Evolutionary conservation across 1,284 basidiomycete genomes (phyloP).

Genomic region (Heterobasidion parviporum): DNA sequence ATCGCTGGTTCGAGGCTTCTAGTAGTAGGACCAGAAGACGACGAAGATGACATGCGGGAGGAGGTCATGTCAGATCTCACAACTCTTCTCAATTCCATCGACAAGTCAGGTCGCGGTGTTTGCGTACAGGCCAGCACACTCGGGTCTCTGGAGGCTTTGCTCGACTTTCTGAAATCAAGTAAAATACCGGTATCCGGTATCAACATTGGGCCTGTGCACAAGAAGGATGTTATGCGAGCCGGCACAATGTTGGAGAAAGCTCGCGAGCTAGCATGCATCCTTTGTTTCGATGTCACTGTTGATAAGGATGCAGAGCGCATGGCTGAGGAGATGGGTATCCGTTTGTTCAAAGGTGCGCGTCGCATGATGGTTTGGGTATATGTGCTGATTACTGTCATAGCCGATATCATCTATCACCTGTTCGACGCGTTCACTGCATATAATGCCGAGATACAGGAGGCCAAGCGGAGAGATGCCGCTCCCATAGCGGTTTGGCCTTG

Average conservation of each 20-base stretch:
- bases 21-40: conserved; percentile 89
- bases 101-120: conserved; percentile 93
- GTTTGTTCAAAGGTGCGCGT: conserved; percentile 79
- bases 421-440: conserved; percentile 99
- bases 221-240: conserved; percentile 90
- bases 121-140: conserved; percentile 98
- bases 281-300: conserved; percentile 94
- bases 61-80: conserved; percentile 97
- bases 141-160: conserved; percentile 92
- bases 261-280: conserved; percentile 90
- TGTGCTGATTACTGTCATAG: conserved; percentile 28
- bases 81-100: conserved; percentile 83
- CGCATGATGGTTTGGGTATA: not conserved
- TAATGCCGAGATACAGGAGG: conserved; percentile 87
- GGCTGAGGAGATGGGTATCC: conserved; percentile 91
- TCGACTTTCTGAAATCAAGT: conserved; percentile 92
- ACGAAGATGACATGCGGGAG: conserved; percentile 91
- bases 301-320: conserved; percentile 90
- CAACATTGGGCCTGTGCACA: conserved; percentile 97
- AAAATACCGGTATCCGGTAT: conserved; percentile 98
- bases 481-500: conserved; percentile 98
- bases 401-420: conserved; percentile 97
- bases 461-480: conserved; percentile 88
- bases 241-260: conserved; percentile 96
- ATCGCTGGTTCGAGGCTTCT: conserved; percentile 95